These are phyloP conservation scores for Diplogelasinospora grovesii DNA, from an alignment of 495 filamentous ascomycete species.

Conservation along the genomic window DNA sequence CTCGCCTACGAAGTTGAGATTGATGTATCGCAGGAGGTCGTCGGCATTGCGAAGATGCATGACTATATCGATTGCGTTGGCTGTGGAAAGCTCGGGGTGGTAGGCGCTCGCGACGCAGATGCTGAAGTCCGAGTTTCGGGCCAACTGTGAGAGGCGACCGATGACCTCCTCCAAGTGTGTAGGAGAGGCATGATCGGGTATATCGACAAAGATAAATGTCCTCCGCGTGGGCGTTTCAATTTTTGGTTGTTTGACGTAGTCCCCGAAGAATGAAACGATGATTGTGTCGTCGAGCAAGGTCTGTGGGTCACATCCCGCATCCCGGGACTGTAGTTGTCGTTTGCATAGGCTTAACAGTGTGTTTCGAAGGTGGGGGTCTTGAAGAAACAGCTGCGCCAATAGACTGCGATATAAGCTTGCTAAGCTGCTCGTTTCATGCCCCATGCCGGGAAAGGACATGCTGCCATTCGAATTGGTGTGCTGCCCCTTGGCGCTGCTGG, in stretches of 20 bases:
- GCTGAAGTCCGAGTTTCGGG: constrained; percentile 32
- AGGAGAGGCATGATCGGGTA: constrained; percentile 22
- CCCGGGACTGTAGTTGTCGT: constrained; percentile 8
- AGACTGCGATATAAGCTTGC: constrained; percentile 27
- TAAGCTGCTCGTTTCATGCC: constrained; percentile 13
- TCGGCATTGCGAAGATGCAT: constrained; percentile 29
- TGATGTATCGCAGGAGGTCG: constrained; percentile 29
- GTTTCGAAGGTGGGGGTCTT: constrained; percentile 25
- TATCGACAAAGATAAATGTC: constrained; percentile 32
- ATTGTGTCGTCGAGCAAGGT: constrained; percentile 25
- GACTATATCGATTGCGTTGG: constrained; percentile 22
- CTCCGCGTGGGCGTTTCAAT: constrained; percentile 21
- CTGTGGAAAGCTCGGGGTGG: constrained; percentile 18
- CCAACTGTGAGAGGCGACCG: constrained; percentile 22
- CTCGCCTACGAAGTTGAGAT: constrained; percentile 25
- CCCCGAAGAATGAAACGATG: constrained; percentile 28
- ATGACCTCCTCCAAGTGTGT: constrained; percentile 27
- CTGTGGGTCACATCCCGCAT: constrained; percentile 4
- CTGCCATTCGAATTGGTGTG: constrained; percentile 15
- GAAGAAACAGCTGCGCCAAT: constrained; percentile 28
- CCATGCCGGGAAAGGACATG: constrained; percentile 11
- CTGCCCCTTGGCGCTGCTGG: constrained; percentile 17
- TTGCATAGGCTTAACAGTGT: constrained; percentile 17
- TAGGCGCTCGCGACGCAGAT: constrained; percentile 29
- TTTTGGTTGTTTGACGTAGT: constrained; percentile 27